A percentile compares a stretch with the other conserved stretches of the same genome.
phyloP scores from a whole-genome alignment of 2,329 filamentous ascomycete species.

The Seiridium unicorne region DNA sequence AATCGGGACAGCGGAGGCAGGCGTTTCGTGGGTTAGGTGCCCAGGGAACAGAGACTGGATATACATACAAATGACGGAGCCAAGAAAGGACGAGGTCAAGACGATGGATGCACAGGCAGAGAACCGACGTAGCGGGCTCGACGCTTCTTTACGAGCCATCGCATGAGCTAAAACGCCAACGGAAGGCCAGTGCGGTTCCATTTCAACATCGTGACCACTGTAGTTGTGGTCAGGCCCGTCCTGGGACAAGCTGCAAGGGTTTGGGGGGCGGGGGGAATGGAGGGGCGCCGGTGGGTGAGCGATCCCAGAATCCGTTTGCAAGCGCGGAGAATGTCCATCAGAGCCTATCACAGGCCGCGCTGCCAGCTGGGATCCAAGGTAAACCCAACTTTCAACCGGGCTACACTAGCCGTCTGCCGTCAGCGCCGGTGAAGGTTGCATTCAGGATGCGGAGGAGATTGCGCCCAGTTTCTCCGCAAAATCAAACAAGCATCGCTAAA shows the following conservation, averaged over 20 bases:
- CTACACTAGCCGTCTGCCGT: not conserved
- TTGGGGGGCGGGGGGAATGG: not conserved
- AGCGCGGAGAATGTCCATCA: not conserved
- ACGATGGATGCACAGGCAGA: not conserved
- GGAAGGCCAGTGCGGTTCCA: not conserved
- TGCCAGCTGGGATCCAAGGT: no score
- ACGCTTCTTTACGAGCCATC: not conserved
- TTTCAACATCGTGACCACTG: conserved; percentile 7
- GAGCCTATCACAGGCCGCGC: not conserved
- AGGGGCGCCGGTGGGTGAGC: not conserved
- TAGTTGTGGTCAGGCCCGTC: conserved; percentile 3
- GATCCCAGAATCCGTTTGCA: not conserved
- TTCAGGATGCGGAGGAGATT: conserved; percentile 2
- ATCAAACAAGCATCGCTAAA: no score
- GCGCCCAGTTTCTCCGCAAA: not conserved
- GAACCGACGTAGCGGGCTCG: not conserved
- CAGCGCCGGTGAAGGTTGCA: not conserved
- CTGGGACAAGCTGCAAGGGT: conserved; percentile 2
- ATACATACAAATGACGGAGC: not conserved
- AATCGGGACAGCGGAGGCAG: not conserved
- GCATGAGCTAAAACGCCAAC: not conserved
- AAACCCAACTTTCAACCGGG: no score
- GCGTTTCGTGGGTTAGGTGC: no score
- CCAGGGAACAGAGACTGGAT: no score
- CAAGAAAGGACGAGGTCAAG: not conserved